A percentile compares a stretch with the other conserved stretches of the same genome.
Evolutionary conservation across 2,329 filamentous ascomycete genomes (phyloP).

Genomic region (Alternaria ethzedia): DNA sequence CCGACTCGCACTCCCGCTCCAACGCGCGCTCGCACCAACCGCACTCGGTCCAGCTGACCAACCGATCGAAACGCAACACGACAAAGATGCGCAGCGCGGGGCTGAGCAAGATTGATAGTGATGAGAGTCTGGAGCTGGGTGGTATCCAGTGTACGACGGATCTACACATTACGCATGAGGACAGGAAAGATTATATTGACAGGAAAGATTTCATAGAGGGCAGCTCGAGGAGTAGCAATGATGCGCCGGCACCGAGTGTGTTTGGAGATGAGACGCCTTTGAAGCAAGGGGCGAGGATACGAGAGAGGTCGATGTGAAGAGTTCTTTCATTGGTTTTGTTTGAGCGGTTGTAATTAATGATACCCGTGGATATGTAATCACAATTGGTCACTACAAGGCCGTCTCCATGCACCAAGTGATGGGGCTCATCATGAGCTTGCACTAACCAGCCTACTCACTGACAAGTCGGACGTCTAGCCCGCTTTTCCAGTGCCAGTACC

Average conservation of each 20-base stretch:
- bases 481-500: not conserved
- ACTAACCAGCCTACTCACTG: not conserved
- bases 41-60: slow-evolving; percentile 26
- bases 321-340: not conserved
- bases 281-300: slow-evolving; percentile 12
- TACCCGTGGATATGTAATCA: slow-evolving; percentile 3
- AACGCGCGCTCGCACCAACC: slow-evolving; percentile 10
- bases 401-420: not conserved
- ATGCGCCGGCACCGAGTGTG: slow-evolving; percentile 22
- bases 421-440: not conserved
- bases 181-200: slow-evolving; percentile 2
- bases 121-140: slow-evolving; percentile 22
- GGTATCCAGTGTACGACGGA: slow-evolving; percentile 36
- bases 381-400: not conserved
- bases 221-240: slow-evolving; percentile 28
- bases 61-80: slow-evolving; percentile 1
- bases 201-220: slow-evolving; percentile 7
- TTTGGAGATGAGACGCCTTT: slow-evolving; percentile 39
- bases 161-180: slow-evolving; percentile 6
- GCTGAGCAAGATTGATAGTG: slow-evolving; percentile 28
- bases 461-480: not conserved
- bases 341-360: not conserved
- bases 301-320: slow-evolving; percentile 4
- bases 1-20: slow-evolving; percentile 21
- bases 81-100: slow-evolving; percentile 8